phyloP scores from a whole-genome alignment of 129 eudicot genomes.

The Chrysanthemum seticuspe region DNA sequence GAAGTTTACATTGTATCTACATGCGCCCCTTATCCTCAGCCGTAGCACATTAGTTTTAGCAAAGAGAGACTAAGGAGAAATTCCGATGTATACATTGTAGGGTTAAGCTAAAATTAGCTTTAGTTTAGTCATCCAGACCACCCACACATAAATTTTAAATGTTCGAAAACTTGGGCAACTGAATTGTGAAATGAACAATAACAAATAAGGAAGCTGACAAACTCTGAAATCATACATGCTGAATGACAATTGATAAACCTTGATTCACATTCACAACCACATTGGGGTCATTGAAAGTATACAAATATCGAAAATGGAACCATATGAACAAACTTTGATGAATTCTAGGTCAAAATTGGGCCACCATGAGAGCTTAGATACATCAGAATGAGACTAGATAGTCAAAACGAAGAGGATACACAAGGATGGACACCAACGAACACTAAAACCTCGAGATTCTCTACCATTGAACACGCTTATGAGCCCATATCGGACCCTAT shows the following conservation, averaged over 20 bases:
- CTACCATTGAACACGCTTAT: constrained; percentile 19
- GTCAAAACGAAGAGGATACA: constrained; percentile 13
- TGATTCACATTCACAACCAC: neutral
- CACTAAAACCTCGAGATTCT: constrained; percentile 14
- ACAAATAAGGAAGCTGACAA: neutral
- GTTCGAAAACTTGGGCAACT: too few species aligned
- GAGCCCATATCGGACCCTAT: constrained; percentile 24
- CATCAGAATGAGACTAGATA: constrained; percentile 17
- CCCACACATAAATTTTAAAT: too few species aligned
- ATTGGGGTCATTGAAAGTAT: neutral
- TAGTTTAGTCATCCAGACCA: too few species aligned
- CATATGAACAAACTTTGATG: constrained; percentile 22
- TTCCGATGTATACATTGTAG: too few species aligned
- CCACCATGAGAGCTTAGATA: constrained; percentile 30
- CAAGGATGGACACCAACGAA: constrained; percentile 28
- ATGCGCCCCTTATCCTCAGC: too few species aligned
- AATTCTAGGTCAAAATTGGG: constrained; percentile 39
- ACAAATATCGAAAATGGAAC: constrained; percentile 15
- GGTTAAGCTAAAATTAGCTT: too few species aligned
- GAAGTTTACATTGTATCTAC: too few species aligned
- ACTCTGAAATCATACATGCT: neutral
- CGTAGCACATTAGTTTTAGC: too few species aligned
- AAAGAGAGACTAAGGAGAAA: too few species aligned
- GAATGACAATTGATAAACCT: neutral
- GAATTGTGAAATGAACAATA: too few species aligned